Evolutionary conservation across 2,329 filamentous ascomycete species (phyloP).

Genomic region (Ophiocordyceps camponoti-floridani): DNA sequence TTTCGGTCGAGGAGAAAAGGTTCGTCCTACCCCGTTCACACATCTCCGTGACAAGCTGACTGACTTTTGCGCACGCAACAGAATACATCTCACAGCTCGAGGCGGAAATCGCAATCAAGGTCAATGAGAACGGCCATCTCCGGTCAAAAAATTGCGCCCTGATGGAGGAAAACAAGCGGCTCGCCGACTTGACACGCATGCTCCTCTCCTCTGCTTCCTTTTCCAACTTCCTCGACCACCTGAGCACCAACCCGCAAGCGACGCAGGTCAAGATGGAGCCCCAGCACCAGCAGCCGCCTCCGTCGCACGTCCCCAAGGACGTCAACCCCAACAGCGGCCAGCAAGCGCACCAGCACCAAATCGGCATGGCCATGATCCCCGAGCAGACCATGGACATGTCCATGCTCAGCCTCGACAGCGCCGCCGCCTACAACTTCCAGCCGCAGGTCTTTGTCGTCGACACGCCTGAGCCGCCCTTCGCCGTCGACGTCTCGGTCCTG

Average conservation of each 20-base stretch:
- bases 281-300: slow-evolving; percentile 20
- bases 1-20: slow-evolving; percentile 98
- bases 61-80: slow-evolving; percentile 16
- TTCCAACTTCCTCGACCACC: slow-evolving; percentile 57
- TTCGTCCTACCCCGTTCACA: slow-evolving; percentile 22
- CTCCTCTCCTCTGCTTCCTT: slow-evolving; percentile 68
- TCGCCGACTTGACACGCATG: slow-evolving; percentile 64
- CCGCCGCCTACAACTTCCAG: slow-evolving; percentile 38
- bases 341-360: slow-evolving; percentile 43
- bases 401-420: slow-evolving; percentile 41
- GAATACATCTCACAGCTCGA: slow-evolving; percentile 96
- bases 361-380: slow-evolving; percentile 69
- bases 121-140: slow-evolving; percentile 67
- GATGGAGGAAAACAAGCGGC: slow-evolving; percentile 67
- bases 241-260: slow-evolving; percentile 38
- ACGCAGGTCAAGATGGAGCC: slow-evolving; percentile 20
- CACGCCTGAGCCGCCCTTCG: slow-evolving; percentile 44
- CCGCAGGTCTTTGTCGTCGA: slow-evolving; percentile 63
- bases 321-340: slow-evolving; percentile 40
- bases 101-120: slow-evolving; percentile 67
- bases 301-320: slow-evolving; percentile 44
- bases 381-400: slow-evolving; percentile 62
- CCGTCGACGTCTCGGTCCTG: slow-evolving; percentile 42
- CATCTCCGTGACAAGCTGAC: not conserved
- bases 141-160: slow-evolving; percentile 67